phyloP scores from a whole-genome alignment of 2,329 filamentous ascomycete genomes.

The Fonsecaea erecta region DNA sequence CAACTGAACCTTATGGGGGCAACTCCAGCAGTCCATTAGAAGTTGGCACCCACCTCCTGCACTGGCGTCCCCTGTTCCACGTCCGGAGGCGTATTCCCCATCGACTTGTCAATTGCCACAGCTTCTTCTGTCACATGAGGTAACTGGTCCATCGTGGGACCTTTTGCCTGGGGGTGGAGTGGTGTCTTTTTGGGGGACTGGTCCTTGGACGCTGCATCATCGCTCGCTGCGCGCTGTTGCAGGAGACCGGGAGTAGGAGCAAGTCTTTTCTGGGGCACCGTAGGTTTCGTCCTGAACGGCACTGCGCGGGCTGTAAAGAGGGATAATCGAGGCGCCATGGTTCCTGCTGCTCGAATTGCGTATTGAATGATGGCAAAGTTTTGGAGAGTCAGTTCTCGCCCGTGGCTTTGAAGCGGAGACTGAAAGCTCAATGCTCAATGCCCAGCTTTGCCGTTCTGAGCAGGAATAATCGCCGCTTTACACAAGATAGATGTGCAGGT shows the following conservation, averaged over 20 bases:
- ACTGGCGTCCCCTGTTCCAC: slow-evolving; percentile 69
- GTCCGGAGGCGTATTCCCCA: slow-evolving; percentile 63
- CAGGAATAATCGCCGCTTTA: neutral
- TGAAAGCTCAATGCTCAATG: neutral
- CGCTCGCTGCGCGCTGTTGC: slow-evolving; percentile 37
- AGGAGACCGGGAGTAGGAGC: slow-evolving; percentile 35
- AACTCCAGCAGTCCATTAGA: slow-evolving; percentile 34
- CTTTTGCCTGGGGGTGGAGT: slow-evolving; percentile 40
- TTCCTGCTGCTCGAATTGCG: slow-evolving; percentile 17
- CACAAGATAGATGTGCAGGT: neutral
- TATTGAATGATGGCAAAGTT: neutral
- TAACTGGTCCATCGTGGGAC: slow-evolving; percentile 58
- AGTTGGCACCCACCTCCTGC: slow-evolving; percentile 58
- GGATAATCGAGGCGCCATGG: slow-evolving; percentile 63
- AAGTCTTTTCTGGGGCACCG: slow-evolving; percentile 29
- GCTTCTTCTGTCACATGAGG: slow-evolving; percentile 70
- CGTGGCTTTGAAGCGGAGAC: neutral
- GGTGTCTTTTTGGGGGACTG: slow-evolving; percentile 32
- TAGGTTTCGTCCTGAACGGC: slow-evolving; percentile 36
- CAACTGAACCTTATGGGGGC: neutral
- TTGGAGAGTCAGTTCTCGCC: neutral
- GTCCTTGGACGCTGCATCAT: slow-evolving; percentile 39
- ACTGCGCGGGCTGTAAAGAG: slow-evolving; percentile 48
- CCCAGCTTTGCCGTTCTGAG: neutral
- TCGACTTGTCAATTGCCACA: slow-evolving; percentile 62